phyloP scores from a whole-genome alignment of 768 basidiomycete species.

The Xerocomus brunneocitrinus region DNA sequence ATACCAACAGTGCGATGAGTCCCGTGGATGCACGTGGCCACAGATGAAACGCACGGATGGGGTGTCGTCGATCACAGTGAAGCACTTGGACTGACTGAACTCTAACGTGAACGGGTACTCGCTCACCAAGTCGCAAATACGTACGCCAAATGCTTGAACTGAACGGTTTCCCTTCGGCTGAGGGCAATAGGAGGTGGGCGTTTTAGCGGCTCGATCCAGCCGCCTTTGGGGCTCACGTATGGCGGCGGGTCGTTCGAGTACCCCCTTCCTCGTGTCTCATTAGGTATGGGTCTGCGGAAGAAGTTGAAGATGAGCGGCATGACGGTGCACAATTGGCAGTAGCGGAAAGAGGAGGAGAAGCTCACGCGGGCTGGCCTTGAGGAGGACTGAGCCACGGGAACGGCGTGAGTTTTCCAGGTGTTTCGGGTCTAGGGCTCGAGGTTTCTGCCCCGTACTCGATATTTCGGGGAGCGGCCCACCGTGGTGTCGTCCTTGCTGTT shows the following conservation, averaged over 20 bases:
- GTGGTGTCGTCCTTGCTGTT: neutral
- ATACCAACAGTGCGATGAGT: neutral
- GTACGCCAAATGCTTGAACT: conserved; percentile 16
- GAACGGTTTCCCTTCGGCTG: conserved; percentile 11
- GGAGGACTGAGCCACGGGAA: conserved; percentile 9
- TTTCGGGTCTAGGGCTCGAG: neutral
- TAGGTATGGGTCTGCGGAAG: neutral
- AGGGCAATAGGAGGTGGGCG: conserved; percentile 3
- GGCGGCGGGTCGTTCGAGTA: conserved; percentile 7
- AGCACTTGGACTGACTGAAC: conserved; percentile 18
- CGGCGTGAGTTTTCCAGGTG: neutral
- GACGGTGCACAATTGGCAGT: neutral
- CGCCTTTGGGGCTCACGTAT: conserved; percentile 8
- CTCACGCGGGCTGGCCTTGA: conserved; percentile 8
- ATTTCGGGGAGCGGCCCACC: neutral
- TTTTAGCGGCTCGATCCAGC: conserved; percentile 14
- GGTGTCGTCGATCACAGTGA: conserved; percentile 21
- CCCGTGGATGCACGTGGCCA: neutral
- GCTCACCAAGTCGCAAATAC: neutral
- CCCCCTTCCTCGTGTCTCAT: neutral
- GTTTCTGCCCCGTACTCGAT: neutral
- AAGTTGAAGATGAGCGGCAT: neutral
- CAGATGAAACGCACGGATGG: conserved; percentile 10
- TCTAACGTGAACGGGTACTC: conserved; percentile 1
- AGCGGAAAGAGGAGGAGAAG: neutral